A percentile compares a stretch with the other conserved stretches of the same genome.
Evolutionary conservation across 805 yeast species (phyloP).

Genomic region (Candida silvicultrix): DNA sequence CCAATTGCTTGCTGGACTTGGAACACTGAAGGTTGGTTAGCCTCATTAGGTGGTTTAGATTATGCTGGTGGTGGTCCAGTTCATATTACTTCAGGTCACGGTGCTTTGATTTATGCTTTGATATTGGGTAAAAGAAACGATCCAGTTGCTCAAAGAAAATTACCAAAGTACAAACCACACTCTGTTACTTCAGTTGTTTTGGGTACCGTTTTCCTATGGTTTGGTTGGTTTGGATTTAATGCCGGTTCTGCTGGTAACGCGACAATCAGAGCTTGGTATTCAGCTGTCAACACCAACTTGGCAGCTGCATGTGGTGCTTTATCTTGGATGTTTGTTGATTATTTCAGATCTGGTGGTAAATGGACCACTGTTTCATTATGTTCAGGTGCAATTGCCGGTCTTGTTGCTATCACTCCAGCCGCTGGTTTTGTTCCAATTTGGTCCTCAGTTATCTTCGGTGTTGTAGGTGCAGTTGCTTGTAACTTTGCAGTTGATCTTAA

Average conservation of each 20-base stretch:
- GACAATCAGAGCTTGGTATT: conserved; percentile 89
- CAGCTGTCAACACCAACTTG: conserved; percentile 85
- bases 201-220: conserved; percentile 94
- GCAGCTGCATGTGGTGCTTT: conserved; percentile 94
- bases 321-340: conserved; percentile 91
- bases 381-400: conserved; percentile 89
- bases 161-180: conserved; percentile 92
- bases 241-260: conserved; percentile 98
- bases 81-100: conserved; percentile 90
- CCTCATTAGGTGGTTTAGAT: conserved; percentile 77
- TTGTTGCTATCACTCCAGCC: conserved; percentile 94
- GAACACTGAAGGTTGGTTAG: conserved; percentile 92
- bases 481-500: conserved; percentile 84
- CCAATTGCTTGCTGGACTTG: conserved; percentile 98
- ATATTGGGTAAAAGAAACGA: conserved; percentile 90
- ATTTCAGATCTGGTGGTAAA: conserved; percentile 69
- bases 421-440: conserved; percentile 95
- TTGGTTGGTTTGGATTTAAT: conserved; percentile 99
- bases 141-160: conserved; percentile 56
- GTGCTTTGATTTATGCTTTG: conserved; percentile 91
- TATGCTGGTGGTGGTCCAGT: conserved; percentile 99
- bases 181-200: conserved; percentile 84
- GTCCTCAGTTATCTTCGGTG: conserved; percentile 81
- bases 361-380: conserved; percentile 95
- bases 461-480: conserved; percentile 68